Base-by-base conservation (phyloP, 2,329 filamentous ascomycete species). In the Penicillium sp. region DNA sequence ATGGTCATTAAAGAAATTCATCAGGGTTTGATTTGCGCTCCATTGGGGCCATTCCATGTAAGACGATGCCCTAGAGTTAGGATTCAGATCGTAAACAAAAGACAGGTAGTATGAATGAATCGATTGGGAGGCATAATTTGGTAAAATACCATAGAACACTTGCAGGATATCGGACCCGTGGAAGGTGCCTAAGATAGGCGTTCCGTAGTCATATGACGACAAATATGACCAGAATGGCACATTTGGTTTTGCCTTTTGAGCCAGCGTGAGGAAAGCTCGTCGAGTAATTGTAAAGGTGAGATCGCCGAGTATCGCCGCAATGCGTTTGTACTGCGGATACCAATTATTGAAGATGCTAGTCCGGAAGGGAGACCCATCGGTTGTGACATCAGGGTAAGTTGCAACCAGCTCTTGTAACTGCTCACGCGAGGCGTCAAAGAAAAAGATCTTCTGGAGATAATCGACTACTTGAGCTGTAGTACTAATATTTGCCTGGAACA, bases 151-250 rank as follows among this genome's bases (percentile, higher is more conserved):
- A 60, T 85, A 87, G 64, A 92, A 92, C 0, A 90, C 83, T 71
- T 90, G 85, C 3, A 91, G 66, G 1, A 93, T 68, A 66, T 93
- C 91, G 1, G 83, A 86, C 14, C 77, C 88, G 73, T 95, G 92
- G 76, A 92, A 90, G 0, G 90, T 93, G 19, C 92, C 91, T 0
- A 94, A 75, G 52, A 93, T 76, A 0, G 91, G 88, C 0, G 87
- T 89, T 10, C 88, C 88, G 71, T 88, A 86, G 78, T 89, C 76
- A 76, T 93, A 93, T 0, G 86, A 88, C 0, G 88, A 78, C 1
- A 95, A 83, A 76, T 93, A 95, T 0, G 88, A 91, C 90, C 90
- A 95, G 1, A 81, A 79, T 0, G 87, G 86, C 0, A 92, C 85
- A 35, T 75, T 67, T 0, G 87, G 87, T 63, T 86, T 82, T 13